Conservation (phyloP, 768 basidiomycete genomes). For the Amanita pallidorosea region DNA sequence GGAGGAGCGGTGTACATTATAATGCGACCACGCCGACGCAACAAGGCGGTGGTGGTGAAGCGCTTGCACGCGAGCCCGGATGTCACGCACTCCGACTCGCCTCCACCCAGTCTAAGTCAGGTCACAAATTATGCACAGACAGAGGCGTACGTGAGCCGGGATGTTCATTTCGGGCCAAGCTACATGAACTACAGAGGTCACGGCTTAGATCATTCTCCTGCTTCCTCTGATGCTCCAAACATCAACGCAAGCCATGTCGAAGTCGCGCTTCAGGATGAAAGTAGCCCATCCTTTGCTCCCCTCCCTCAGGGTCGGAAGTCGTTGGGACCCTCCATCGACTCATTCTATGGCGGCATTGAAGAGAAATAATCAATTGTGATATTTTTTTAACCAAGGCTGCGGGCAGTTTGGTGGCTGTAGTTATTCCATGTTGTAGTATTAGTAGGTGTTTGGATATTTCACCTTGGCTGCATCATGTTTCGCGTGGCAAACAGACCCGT, state of each 20-base stretch:
- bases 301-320: slow-evolving; percentile 11
- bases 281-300: background rate
- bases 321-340: slow-evolving; percentile 28
- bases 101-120: background rate
- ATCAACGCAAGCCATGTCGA: background rate
- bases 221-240: background rate
- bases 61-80: background rate
- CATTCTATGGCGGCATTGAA: slow-evolving; percentile 24
- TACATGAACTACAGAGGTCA: slow-evolving; percentile 3
- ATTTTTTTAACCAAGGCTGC: background rate
- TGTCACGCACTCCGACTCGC: background rate
- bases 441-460: background rate
- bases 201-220: background rate
- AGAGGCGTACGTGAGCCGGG: slow-evolving; percentile 4
- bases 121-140: background rate
- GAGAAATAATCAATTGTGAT: background rate
- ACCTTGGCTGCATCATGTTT: background rate
- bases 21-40: slow-evolving; percentile 15
- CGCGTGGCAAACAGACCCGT: background rate
- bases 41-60: slow-evolving; percentile 15
- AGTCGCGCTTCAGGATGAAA: background rate
- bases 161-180: slow-evolving; percentile 7
- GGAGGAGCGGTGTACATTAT: slow-evolving; percentile 14
- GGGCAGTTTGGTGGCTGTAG: background rate
- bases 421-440: background rate